These are phyloP conservation scores for Aspergillus sp. DNA, from an alignment of 2,329 filamentous ascomycete genomes.

Conservation along the genomic window DNA sequence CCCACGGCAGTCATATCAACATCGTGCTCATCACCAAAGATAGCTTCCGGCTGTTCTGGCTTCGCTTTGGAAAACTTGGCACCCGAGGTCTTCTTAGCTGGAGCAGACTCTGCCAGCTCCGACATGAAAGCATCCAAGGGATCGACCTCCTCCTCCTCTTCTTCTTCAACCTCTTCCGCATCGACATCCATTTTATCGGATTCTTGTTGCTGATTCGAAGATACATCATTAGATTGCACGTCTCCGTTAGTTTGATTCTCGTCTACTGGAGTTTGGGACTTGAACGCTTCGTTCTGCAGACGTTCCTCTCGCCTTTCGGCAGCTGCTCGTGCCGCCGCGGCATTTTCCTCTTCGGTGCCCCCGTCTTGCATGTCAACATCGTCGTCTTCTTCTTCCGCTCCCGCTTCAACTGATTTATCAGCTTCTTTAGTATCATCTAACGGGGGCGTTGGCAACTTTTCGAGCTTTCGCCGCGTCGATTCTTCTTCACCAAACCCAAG, in stretches of 20 bases:
- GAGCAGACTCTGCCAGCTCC: constrained; percentile 55
- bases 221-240: constrained; percentile 41
- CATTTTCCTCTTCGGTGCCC: constrained; percentile 81
- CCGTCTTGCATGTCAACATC: constrained; percentile 75
- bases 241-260: constrained; percentile 48
- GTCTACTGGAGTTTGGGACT: constrained; percentile 37
- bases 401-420: constrained; percentile 53
- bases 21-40: constrained; percentile 85
- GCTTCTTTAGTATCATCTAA: constrained; percentile 60
- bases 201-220: constrained; percentile 30
- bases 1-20: constrained; percentile 60
- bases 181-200: constrained; percentile 41
- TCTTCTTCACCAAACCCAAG: constrained; percentile 88
- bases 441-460: constrained; percentile 78
- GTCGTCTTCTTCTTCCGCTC: constrained; percentile 64
- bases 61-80: constrained; percentile 47
- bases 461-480: constrained; percentile 80
- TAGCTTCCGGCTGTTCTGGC: constrained; percentile 71
- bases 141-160: constrained; percentile 74
- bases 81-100: constrained; percentile 40
- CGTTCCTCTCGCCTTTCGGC: constrained; percentile 79
- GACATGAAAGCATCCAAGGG: constrained; percentile 98
- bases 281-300: constrained; percentile 46
- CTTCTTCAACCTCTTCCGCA: constrained; percentile 19
- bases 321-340: constrained; percentile 79